Base-by-base conservation (phyloP, 2,329 filamentous ascomycete species). In the Stagonosporopsis cucurbitacearum region DNA sequence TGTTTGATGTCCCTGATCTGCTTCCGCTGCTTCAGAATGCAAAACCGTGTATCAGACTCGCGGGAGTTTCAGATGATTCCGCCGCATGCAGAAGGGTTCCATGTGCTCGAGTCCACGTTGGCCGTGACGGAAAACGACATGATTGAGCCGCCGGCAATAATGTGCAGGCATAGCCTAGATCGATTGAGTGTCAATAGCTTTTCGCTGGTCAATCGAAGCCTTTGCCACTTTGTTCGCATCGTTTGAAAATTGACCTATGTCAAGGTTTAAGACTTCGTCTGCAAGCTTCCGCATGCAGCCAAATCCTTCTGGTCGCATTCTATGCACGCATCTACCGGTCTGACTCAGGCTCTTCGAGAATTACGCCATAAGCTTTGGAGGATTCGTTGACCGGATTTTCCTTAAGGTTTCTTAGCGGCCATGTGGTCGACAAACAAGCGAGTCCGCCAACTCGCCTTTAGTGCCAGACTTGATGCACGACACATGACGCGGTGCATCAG, bases 51-150 rank as follows among this genome's bases (percentile, higher is more conserved):
- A 66, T 73, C 71, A 74, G 65, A 63, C 30, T 61, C 50, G 57
- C 68, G 64, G 64, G 54, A 69, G 72, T 75, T 75, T 74, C 72
- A 73, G 53, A 59, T 69, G 58, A 42, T 68, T 64, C 65, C 56
- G 64, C 64, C 62, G 64, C 62, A 63, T 64, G 61, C 57, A 63
- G 44, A 58, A 55, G 57, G 26, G 50, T 58, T 55, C 62, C 57
- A 56, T 60, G 53, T 44, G 37, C 32, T 32, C 50, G 48, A 54
- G 26, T 42, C 37, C 54, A 52, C 40, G 46, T 51, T 23, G 50
- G 43, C 44, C 58, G 51, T 57, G 26, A 54, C 52, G 53, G 63
- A 46, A 48, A 45, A 56, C 50, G 58, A 58, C 41, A 57, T n/a
- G n/a, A n/a, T 56, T 63, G 52, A 59, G 43, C 65, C 55, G 52